Conservation (phyloP, 1,284 basidiomycete species). For the Ceratobasidium sp. region DNA sequence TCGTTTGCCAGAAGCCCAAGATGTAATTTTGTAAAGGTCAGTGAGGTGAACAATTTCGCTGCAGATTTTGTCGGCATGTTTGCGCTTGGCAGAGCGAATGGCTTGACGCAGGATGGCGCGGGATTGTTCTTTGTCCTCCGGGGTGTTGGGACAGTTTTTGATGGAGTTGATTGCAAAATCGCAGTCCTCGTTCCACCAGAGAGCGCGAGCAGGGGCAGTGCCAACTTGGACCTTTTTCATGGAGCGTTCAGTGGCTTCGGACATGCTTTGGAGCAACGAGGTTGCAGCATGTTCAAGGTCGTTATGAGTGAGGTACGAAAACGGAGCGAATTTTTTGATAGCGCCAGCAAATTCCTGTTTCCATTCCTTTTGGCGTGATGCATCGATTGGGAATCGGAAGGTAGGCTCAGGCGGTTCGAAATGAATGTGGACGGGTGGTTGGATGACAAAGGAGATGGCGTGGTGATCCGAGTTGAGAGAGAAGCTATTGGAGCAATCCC, state of each 20-base stretch:
- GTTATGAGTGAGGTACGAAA: neutral
- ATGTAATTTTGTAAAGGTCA: neutral
- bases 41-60: neutral
- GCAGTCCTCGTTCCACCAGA: neutral
- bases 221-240: neutral
- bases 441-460: too few relatives aligned
- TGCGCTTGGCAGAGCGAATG: neutral
- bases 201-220: neutral
- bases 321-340: neutral
- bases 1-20: neutral
- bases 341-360: too few relatives aligned
- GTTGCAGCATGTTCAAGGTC: neutral
- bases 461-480: neutral
- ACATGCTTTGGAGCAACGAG: neutral
- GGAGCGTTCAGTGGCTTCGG: neutral
- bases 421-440: neutral
- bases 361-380: neutral
- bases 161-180: neutral
- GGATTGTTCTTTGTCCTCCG: neutral
- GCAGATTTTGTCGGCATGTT: neutral
- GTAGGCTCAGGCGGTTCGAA: neutral
- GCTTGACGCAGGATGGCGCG: neutral
- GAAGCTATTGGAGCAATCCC: neutral
- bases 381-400: neutral
- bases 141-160: neutral